Evolutionary conservation across 106 monocot genomes (phyloP).

Genomic region (Ottelia alismoides): DNA sequence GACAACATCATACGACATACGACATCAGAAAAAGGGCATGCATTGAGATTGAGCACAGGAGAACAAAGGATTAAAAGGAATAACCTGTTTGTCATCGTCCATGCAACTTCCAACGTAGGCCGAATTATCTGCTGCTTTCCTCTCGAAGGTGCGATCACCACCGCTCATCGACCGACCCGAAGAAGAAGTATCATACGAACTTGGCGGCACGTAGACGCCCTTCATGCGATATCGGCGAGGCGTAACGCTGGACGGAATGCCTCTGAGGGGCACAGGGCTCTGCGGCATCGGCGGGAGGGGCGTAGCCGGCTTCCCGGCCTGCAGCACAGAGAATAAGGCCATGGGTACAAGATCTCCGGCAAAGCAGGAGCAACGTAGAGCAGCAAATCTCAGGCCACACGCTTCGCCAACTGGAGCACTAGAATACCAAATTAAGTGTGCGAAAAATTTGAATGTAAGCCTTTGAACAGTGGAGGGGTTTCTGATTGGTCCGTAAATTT

Average conservation of each 20-base stretch:
- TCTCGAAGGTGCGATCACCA: conserved; percentile 5
- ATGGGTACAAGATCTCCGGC: too few relatives aligned
- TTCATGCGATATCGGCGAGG: conserved; percentile 21
- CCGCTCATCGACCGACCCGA: conserved; percentile 2
- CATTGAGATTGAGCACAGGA: too few relatives aligned
- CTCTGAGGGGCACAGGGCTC: conserved; percentile 21
- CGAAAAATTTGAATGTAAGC: too few relatives aligned
- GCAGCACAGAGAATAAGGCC: too few relatives aligned
- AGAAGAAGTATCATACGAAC: too few relatives aligned
- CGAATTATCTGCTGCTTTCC: conserved; percentile 9
- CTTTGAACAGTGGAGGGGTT: too few relatives aligned
- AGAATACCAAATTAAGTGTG: too few relatives aligned
- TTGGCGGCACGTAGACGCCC: conserved; percentile 23
- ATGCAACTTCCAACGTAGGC: conserved; percentile 16
- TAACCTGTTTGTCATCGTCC: conserved; percentile 2
- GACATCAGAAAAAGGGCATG: too few relatives aligned
- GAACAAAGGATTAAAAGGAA: too few relatives aligned
- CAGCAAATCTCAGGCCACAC: too few relatives aligned
- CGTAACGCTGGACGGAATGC: conserved; percentile 18
- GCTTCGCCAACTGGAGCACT: not conserved
- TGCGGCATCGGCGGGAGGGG: conserved; percentile 1
- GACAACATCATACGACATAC: not conserved
- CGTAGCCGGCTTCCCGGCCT: conserved; percentile 24
- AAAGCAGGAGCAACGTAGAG: too few relatives aligned
- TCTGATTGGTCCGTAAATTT: too few relatives aligned